Evolutionary conservation across 306 rosid genomes (phyloP).

Genomic region (Casuarina cunninghamiana): DNA sequence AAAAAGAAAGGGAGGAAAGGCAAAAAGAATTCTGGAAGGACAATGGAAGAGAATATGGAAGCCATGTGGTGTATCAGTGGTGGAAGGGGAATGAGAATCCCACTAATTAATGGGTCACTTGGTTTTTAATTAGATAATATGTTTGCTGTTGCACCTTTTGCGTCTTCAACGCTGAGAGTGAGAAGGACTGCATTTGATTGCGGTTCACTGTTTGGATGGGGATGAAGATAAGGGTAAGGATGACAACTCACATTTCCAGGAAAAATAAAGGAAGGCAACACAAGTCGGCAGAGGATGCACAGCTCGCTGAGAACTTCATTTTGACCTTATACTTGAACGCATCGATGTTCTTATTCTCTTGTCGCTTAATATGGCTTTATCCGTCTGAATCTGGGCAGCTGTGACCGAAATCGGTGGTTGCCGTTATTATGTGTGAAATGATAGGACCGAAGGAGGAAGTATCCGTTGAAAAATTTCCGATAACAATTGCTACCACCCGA

Average conservation of each 20-base stretch:
- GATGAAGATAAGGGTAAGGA: not conserved
- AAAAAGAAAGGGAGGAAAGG: conserved; percentile 16
- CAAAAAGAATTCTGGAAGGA: conserved; percentile 20
- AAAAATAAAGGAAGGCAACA: too few species aligned
- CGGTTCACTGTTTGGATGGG: not conserved
- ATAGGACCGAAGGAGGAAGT: not conserved
- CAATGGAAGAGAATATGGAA: conserved; percentile 46
- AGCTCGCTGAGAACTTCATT: too few species aligned
- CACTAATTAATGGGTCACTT: conserved; percentile 45
- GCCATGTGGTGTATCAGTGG: conserved; percentile 38
- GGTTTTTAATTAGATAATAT: conserved; percentile 30
- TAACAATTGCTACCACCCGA: not conserved
- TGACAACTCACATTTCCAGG: not conserved
- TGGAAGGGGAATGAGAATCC: conserved; percentile 71
- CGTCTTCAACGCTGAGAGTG: not conserved
- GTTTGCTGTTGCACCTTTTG: conserved; percentile 13
- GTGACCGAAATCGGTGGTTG: not conserved
- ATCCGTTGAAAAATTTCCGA: not conserved
- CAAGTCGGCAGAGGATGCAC: too few species aligned
- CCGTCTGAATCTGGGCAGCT: not conserved
- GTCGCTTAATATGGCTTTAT: too few species aligned
- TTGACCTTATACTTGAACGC: not conserved
- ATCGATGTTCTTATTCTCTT: too few species aligned
- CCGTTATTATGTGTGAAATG: not conserved
- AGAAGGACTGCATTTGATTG: not conserved